phyloP scores from a whole-genome alignment of 202 grass and related monocot species.

The Setaria viridis region DNA sequence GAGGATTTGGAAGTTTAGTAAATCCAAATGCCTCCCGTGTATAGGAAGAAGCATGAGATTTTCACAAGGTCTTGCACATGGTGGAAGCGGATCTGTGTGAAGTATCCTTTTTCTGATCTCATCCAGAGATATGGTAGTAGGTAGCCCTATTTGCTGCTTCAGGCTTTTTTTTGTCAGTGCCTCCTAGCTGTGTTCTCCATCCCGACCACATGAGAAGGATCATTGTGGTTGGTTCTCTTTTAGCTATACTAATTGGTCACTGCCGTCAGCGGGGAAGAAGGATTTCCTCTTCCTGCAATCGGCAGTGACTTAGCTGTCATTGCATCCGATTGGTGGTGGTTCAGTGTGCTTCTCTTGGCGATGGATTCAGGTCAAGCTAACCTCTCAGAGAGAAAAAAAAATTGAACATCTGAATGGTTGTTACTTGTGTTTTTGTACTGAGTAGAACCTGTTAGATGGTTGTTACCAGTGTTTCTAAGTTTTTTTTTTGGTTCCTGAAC shows the following conservation, averaged over 20 bases:
- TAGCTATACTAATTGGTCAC: constrained; percentile 46
- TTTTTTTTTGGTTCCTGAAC: constrained; percentile 1
- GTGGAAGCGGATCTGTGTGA: constrained; percentile 38
- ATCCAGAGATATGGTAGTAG: constrained; percentile 35
- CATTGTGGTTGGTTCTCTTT: constrained; percentile 43
- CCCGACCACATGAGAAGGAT: constrained; percentile 47
- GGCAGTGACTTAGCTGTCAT: constrained; percentile 40
- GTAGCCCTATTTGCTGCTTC: constrained; percentile 48
- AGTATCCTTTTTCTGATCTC: constrained; percentile 46
- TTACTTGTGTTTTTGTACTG: constrained; percentile 13
- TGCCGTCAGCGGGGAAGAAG: constrained; percentile 37
- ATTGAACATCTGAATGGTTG: constrained; percentile 37
- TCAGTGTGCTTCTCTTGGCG: constrained; percentile 42
- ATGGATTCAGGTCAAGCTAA: constrained; percentile 36
- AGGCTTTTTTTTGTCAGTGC: constrained; percentile 41
- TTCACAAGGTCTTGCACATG: constrained; percentile 49
- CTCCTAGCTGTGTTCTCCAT: constrained; percentile 39
- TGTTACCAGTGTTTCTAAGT: background rate
- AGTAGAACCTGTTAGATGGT: constrained; percentile 16
- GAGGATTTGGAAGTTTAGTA: constrained; percentile 48
- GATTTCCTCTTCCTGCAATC: constrained; percentile 18
- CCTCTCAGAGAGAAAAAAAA: background rate
- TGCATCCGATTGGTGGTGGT: constrained; percentile 41
- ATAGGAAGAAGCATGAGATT: constrained; percentile 47
- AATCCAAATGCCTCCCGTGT: constrained; percentile 54